Evolutionary conservation across 306 rosid species (phyloP).

Genomic region (Fragaria iinumae): DNA sequence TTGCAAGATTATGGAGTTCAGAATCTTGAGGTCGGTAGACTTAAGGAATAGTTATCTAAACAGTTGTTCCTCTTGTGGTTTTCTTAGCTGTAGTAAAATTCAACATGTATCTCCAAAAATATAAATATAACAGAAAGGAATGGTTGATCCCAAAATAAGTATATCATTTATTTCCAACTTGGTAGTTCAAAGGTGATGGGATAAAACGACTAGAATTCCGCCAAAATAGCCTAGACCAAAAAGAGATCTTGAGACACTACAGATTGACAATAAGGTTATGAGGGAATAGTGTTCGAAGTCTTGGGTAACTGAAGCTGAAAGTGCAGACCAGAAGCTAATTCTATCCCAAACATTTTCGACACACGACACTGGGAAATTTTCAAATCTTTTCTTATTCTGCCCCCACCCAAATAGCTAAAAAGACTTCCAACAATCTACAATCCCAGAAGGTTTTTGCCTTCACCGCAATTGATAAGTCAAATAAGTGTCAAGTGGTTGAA

Average conservation of each 20-base stretch:
- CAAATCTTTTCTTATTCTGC: not conserved
- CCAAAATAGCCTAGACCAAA: not conserved
- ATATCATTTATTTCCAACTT: not conserved
- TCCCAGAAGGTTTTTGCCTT: not conserved
- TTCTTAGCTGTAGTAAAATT: not conserved
- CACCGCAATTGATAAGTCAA: not conserved
- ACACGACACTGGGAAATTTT: not conserved
- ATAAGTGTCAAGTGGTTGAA: not conserved
- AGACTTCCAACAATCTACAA: not conserved
- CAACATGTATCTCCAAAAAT: not conserved
- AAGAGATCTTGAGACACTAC: not conserved
- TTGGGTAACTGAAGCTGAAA: not conserved
- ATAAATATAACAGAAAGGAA: no score
- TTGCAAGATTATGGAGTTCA: not conserved
- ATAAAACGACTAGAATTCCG: not conserved
- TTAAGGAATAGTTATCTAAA: not conserved
- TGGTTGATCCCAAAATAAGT: not conserved
- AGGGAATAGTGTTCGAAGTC: not conserved
- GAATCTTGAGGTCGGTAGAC: not conserved
- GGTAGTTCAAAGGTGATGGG: not conserved
- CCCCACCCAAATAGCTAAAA: not conserved
- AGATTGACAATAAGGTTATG: not conserved
- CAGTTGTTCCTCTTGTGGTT: not conserved
- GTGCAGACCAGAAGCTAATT: not conserved
- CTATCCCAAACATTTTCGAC: not conserved